Conservation (phyloP, 306 rosid genomes). For the Comarum palustre region DNA sequence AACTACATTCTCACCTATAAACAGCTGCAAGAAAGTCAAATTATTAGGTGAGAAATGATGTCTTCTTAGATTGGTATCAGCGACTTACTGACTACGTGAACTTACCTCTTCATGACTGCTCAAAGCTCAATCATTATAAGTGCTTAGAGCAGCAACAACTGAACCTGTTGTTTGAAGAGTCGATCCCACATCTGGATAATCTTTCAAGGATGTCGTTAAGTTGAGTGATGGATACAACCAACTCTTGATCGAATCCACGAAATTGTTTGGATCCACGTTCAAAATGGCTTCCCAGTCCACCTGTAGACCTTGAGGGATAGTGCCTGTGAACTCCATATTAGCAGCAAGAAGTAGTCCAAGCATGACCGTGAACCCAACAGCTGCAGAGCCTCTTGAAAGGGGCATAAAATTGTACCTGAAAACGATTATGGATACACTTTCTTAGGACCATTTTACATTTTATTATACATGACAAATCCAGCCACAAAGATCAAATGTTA, state of each 20-base stretch:
- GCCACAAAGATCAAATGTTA: conserved; percentile 12
- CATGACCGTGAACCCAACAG: conserved; percentile 75
- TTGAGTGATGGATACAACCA: conserved; percentile 91
- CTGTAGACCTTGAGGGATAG: conserved; percentile 73
- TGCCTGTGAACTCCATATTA: conserved; percentile 87
- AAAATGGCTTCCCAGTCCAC: conserved; percentile 97
- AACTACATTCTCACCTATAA: neutral
- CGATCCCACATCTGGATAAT: conserved; percentile 67
- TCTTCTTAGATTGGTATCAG: neutral
- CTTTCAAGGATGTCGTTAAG: conserved; percentile 88
- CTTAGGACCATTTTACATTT: conserved; percentile 14
- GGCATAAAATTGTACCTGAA: conserved; percentile 99
- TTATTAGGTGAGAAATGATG: neutral
- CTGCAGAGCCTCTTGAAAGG: conserved; percentile 91
- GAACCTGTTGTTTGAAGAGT: conserved; percentile 80
- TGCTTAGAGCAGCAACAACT: conserved; percentile 81
- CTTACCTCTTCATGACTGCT: conserved; percentile 32
- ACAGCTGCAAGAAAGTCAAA: neutral
- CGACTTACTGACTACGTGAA: conserved; percentile 11
- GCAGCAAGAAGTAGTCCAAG: conserved; percentile 92
- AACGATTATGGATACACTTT: neutral
- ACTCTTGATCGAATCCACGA: conserved; percentile 63
- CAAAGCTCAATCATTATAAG: conserved; percentile 50
- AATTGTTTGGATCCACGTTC: conserved; percentile 59
- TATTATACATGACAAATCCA: conserved; percentile 19